phyloP scores from a whole-genome alignment of 2,329 filamentous ascomycete species.

The Monosporascus cannonballus region DNA sequence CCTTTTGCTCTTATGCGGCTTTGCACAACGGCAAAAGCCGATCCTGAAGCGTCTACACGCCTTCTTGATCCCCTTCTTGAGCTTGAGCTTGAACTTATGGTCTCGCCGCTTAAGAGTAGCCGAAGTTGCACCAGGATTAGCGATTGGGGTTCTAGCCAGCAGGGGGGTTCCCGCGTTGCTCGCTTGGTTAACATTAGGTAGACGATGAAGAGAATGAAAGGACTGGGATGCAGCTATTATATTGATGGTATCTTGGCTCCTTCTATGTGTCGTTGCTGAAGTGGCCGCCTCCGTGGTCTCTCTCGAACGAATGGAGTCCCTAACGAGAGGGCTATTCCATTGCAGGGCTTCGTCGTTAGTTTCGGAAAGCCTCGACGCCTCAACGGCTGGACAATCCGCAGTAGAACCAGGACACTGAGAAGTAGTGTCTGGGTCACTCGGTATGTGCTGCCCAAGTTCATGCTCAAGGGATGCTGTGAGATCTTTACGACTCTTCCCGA shows the following conservation, averaged over 20 bases:
- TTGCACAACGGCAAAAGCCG: slow-evolving; percentile 12
- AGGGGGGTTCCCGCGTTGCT: not conserved
- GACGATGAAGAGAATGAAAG: not conserved
- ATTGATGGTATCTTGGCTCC: not conserved
- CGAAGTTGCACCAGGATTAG: slow-evolving; percentile 6
- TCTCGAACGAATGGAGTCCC: too few relatives aligned
- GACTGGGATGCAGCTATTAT: not conserved
- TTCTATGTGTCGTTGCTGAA: not conserved
- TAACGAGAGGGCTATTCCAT: not conserved
- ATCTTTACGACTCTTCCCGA: not conserved
- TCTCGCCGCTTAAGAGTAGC: slow-evolving; percentile 8
- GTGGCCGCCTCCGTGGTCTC: not conserved
- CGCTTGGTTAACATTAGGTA: not conserved
- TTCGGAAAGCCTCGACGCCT: not conserved
- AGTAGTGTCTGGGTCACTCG: not conserved
- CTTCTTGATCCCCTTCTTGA: slow-evolving; percentile 17
- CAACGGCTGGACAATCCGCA: not conserved
- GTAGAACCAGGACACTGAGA: not conserved
- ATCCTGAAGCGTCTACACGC: slow-evolving; percentile 16
- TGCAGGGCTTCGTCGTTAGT: not conserved
- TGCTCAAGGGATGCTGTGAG: not conserved
- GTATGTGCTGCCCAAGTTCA: not conserved
- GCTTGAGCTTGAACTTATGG: slow-evolving; percentile 14
- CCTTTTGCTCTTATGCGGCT: not conserved
- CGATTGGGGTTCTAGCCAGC: not conserved